phyloP scores from a whole-genome alignment of 108 stramenopile species.

The Cyclotella atomus region DNA sequence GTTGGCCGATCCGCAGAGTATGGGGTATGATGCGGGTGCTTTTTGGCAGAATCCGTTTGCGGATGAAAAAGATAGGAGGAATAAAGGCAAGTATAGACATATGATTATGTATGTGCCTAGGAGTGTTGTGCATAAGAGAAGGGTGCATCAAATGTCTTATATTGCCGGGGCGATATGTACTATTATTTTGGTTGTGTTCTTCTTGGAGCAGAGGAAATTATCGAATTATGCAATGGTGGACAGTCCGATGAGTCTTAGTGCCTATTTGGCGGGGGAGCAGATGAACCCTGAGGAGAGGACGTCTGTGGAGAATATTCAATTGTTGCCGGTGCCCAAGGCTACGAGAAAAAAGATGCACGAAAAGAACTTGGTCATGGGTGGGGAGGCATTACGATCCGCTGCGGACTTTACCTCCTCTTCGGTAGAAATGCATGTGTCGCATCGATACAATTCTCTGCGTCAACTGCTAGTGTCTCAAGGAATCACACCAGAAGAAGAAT shows the following conservation, averaged over 20 bases:
- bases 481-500: slow-evolving; percentile 9
- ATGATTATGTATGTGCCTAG: slow-evolving; percentile 29
- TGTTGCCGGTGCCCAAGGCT: background rate
- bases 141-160: slow-evolving; percentile 20
- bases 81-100: background rate
- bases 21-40: slow-evolving; percentile 31
- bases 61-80: slow-evolving; percentile 5
- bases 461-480: slow-evolving; percentile 15
- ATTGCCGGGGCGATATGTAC: slow-evolving; percentile 15
- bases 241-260: slow-evolving; percentile 39
- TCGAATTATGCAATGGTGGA: slow-evolving; percentile 43
- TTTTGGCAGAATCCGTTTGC: slow-evolving; percentile 9
- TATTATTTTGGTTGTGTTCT: slow-evolving; percentile 25
- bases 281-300: background rate
- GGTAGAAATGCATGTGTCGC: slow-evolving; percentile 8
- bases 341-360: background rate
- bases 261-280: slow-evolving; percentile 39
- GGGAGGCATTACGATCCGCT: background rate
- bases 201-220: slow-evolving; percentile 37
- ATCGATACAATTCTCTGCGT: slow-evolving; percentile 26
- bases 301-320: slow-evolving; percentile 4
- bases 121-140: slow-evolving; percentile 16
- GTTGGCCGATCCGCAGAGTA: slow-evolving; percentile 28
- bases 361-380: background rate
- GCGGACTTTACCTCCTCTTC: background rate